Percentiles rank a stretch among this genome's conserved stretches.
phyloP scores from a whole-genome alignment of 257 asterid species.

The Scutellaria barbata region DNA sequence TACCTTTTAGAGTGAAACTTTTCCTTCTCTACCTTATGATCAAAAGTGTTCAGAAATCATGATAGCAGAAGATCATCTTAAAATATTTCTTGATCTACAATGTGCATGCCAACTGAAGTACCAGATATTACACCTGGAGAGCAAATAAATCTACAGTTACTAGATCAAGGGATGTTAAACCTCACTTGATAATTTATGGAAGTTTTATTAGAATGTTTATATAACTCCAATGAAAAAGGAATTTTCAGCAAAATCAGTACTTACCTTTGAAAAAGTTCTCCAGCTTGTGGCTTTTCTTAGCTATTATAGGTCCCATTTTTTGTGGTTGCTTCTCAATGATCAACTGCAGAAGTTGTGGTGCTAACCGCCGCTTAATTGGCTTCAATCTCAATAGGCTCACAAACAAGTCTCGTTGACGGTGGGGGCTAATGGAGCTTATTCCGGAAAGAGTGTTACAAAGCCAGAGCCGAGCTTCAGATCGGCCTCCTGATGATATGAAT shows the following conservation, averaged over 20 bases:
- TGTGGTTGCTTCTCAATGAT: slow-evolving; percentile 72
- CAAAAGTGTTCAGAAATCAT: neutral
- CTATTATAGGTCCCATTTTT: slow-evolving; percentile 68
- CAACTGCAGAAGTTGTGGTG: slow-evolving; percentile 74
- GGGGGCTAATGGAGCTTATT: slow-evolving; percentile 59
- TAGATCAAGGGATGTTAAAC: slow-evolving; percentile 25
- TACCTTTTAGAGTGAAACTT: neutral
- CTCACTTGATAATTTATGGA: slow-evolving; percentile 16
- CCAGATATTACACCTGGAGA: neutral
- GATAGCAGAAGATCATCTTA: neutral
- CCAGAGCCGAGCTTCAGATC: slow-evolving; percentile 93
- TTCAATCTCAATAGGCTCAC: slow-evolving; percentile 61
- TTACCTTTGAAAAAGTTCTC: slow-evolving; percentile 79
- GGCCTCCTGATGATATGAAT: slow-evolving; percentile 64
- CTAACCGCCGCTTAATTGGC: slow-evolving; percentile 57
- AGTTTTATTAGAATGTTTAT: slow-evolving; percentile 6
- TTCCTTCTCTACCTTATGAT: neutral
- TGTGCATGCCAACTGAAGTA: neutral
- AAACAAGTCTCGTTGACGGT: slow-evolving; percentile 65
- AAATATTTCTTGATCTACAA: slow-evolving; percentile 21
- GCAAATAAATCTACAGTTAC: slow-evolving; percentile 4
- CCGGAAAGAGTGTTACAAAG: slow-evolving; percentile 70
- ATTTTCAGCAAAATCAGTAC: slow-evolving; percentile 26
- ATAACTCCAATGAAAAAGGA: neutral
- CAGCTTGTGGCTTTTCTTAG: slow-evolving; percentile 71